Evolutionary conservation across 805 yeast species (phyloP).

Genomic region (Wickerhamomyces rabaulensis): DNA sequence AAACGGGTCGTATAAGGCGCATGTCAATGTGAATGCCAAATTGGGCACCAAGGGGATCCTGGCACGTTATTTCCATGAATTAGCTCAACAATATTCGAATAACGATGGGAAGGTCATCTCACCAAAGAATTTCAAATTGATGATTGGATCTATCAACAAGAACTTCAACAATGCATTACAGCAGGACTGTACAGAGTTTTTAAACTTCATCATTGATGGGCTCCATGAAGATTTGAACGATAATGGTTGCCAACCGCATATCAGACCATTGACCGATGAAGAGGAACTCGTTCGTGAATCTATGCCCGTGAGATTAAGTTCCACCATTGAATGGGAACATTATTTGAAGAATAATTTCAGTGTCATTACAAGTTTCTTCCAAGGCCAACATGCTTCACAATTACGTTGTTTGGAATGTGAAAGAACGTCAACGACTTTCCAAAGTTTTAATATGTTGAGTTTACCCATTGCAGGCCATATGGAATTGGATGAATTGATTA

Average conservation of each 20-base stretch:
- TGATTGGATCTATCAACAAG: slow-evolving; percentile 60
- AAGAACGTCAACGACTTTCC: slow-evolving; percentile 79
- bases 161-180: slow-evolving; percentile 66
- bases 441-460: slow-evolving; percentile 72
- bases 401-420: slow-evolving; percentile 69
- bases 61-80: slow-evolving; percentile 60
- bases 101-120: slow-evolving; percentile 42
- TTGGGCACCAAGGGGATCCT: slow-evolving; percentile 79
- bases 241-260: slow-evolving; percentile 48
- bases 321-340: slow-evolving; percentile 89
- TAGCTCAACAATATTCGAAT: slow-evolving; percentile 49
- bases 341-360: slow-evolving; percentile 77
- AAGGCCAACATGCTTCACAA: slow-evolving; percentile 84
- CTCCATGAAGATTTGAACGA: slow-evolving; percentile 80
- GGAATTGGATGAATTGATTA: slow-evolving; percentile 58
- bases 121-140: slow-evolving; percentile 61
- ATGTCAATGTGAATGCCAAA: slow-evolving; percentile 66
- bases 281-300: slow-evolving; percentile 72
- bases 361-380: slow-evolving; percentile 72
- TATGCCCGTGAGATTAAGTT: slow-evolving; percentile 72
- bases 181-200: slow-evolving; percentile 82
- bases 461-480: slow-evolving; percentile 64
- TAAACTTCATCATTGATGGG: slow-evolving; percentile 68
- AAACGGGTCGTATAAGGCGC: slow-evolving; percentile 52
- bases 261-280: slow-evolving; percentile 56